Conservation (phyloP, 2,329 filamentous ascomycete species). For the Neonectria sp. region DNA sequence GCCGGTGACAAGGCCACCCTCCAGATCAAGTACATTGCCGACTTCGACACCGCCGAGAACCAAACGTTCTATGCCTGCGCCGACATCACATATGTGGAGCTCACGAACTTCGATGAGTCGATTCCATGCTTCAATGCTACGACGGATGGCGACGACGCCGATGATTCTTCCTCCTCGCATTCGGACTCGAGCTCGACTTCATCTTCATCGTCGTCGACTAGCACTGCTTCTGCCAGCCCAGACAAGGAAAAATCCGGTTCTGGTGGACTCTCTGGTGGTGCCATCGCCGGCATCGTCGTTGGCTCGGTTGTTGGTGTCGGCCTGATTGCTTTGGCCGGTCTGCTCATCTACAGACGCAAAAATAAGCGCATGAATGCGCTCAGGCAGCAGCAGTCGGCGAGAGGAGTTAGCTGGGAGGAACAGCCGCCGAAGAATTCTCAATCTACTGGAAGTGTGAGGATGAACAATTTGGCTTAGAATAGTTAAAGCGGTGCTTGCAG, state of each 20-base stretch:
- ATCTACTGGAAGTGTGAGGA: slow-evolving; percentile 25
- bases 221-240: slow-evolving; percentile 12
- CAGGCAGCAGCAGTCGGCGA: slow-evolving; percentile 28
- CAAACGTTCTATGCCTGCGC: slow-evolving; percentile 65
- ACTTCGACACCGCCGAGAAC: slow-evolving; percentile 58
- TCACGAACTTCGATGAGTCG: slow-evolving; percentile 50
- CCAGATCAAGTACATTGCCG: slow-evolving; percentile 63
- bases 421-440: slow-evolving; percentile 25
- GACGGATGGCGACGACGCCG: slow-evolving; percentile 48
- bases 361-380: slow-evolving; percentile 13
- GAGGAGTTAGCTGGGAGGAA: slow-evolving; percentile 33
- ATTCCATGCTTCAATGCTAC: slow-evolving; percentile 61
- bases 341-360: slow-evolving; percentile 65
- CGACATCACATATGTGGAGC: slow-evolving; percentile 61
- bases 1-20: slow-evolving; percentile 63
- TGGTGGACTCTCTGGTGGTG: slow-evolving; percentile 71
- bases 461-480: slow-evolving; percentile 19
- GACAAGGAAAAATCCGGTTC: slow-evolving; percentile 43
- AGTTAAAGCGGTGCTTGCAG: neutral
- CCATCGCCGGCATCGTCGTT: slow-evolving; percentile 82
- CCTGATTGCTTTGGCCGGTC: slow-evolving; percentile 71
- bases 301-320: slow-evolving; percentile 76
- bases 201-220: slow-evolving; percentile 32
- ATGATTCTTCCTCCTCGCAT: slow-evolving; percentile 23
- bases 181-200: slow-evolving; percentile 35